Evolutionary conservation across 2,329 filamentous ascomycete genomes (phyloP).

Genomic region (Ophiostoma sp.): DNA sequence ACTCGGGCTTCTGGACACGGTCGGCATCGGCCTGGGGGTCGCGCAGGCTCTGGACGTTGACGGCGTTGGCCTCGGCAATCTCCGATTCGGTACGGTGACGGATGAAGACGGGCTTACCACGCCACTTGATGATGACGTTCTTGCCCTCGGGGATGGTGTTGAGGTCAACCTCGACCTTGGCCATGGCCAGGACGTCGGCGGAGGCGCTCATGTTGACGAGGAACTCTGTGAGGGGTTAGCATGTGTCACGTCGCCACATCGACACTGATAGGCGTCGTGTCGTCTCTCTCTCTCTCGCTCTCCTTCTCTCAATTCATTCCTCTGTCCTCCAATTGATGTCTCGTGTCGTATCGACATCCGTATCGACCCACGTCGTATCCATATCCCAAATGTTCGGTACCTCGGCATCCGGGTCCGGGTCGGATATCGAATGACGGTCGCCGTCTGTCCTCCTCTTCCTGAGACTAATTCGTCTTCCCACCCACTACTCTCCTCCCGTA

Average conservation of each 20-base stretch:
- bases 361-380: background rate
- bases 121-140: slow-evolving; percentile 99
- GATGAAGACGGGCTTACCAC: slow-evolving; percentile 99
- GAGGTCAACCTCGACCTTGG: slow-evolving; percentile 98
- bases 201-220: slow-evolving; percentile 99
- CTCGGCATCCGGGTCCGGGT: background rate
- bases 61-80: slow-evolving; percentile 91
- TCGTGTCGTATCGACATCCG: background rate
- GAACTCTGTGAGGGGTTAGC: slow-evolving; percentile 70
- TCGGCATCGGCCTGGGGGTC: slow-evolving; percentile 90
- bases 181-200: slow-evolving; percentile 96
- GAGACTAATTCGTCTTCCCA: background rate
- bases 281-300: background rate
- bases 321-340: background rate
- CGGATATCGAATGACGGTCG: background rate
- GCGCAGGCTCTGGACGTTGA: slow-evolving; percentile 78
- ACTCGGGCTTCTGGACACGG: slow-evolving; percentile 97
- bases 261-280: background rate
- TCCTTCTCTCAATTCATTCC: background rate
- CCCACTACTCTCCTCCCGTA: background rate
- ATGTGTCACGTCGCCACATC: background rate
- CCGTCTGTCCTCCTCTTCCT: background rate
- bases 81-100: slow-evolving; percentile 92
- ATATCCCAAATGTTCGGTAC: background rate
- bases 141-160: slow-evolving; percentile 94